These are phyloP conservation scores for Lumnitzera littorea DNA, from an alignment of 345 rosid species.

Conservation along the genomic window DNA sequence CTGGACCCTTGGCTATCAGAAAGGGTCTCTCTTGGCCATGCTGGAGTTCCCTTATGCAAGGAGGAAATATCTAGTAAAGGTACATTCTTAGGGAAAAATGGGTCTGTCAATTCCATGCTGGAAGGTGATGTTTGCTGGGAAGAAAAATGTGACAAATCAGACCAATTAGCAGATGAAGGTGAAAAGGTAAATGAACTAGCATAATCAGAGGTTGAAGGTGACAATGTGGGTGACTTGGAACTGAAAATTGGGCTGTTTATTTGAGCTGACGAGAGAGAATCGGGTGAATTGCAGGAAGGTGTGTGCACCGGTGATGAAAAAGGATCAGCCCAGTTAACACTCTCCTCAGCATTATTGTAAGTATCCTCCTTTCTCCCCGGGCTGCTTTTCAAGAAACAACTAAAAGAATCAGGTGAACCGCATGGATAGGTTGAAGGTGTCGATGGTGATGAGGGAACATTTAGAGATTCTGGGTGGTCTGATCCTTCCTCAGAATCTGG, in stretches of 20 bases:
- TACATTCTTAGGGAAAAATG: slow-evolving; percentile 15
- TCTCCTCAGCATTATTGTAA: slow-evolving; percentile 17
- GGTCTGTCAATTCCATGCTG: slow-evolving; percentile 29
- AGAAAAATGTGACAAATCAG: slow-evolving; percentile 49
- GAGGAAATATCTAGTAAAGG: slow-evolving; percentile 19
- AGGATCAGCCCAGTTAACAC: slow-evolving; percentile 13
- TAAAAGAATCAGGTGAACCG: slow-evolving; percentile 42
- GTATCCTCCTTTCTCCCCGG: slow-evolving; percentile 20
- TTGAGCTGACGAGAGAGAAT: slow-evolving; percentile 35
- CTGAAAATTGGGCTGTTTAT: slow-evolving; percentile 31
- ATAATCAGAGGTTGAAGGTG: slow-evolving; percentile 66
- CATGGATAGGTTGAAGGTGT: slow-evolving; percentile 30
- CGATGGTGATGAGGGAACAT: slow-evolving; percentile 17
- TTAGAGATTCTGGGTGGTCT: slow-evolving; percentile 12
- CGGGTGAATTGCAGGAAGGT: slow-evolving; percentile 29
- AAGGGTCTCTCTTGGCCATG: slow-evolving; percentile 20
- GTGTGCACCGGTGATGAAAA: slow-evolving; percentile 12
- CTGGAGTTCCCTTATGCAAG: slow-evolving; percentile 17
- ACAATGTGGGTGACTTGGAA: slow-evolving; percentile 53
- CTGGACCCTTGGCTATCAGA: slow-evolving; percentile 13
- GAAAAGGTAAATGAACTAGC: slow-evolving; percentile 61
- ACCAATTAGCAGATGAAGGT: slow-evolving; percentile 67
- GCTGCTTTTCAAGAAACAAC: slow-evolving; percentile 20
- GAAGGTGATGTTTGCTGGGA: slow-evolving; percentile 68
- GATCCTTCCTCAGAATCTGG: slow-evolving; percentile 7